phyloP scores from a whole-genome alignment of 163 green algal genomes.

The Botryococcus braunii region DNA sequence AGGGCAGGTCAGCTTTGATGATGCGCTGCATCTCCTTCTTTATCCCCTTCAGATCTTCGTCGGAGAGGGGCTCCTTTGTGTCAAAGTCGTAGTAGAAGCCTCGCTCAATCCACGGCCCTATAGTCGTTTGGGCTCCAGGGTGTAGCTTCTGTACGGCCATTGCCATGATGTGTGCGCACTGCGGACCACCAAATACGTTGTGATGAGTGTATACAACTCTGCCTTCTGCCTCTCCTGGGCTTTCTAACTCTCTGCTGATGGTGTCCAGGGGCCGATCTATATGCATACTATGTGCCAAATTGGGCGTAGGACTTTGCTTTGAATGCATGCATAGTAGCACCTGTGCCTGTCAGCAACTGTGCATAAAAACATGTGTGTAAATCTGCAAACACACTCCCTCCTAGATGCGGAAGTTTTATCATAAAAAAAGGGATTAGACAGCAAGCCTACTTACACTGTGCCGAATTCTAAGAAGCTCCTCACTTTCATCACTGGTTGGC shows the following conservation, averaged over 20 bases:
- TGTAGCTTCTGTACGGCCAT: conserved; percentile 94
- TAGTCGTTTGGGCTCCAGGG: conserved; percentile 74
- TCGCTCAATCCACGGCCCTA: conserved; percentile 93
- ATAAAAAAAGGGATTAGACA: background rate
- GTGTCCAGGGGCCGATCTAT: background rate
- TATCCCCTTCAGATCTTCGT: conserved; percentile 90
- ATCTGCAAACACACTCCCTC: background rate
- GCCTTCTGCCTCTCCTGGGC: no score
- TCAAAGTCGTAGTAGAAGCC: conserved; percentile 99
- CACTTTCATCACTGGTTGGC: conserved; percentile 73
- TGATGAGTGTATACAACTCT: background rate
- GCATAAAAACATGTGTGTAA: background rate
- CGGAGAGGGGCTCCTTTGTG: conserved; percentile 60
- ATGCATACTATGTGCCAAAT: background rate
- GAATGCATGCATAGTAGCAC: background rate
- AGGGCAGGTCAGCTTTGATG: conserved; percentile 76
- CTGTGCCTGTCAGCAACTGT: background rate
- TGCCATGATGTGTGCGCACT: conserved; percentile 94
- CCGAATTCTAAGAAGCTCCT: conserved; percentile 79
- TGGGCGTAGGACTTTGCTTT: background rate
- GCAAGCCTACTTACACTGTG: conserved; percentile 64
- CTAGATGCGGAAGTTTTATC: background rate
- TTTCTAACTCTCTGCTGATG: background rate
- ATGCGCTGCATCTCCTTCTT: conserved; percentile 91
- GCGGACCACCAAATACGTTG: conserved; percentile 9